phyloP scores from a whole-genome alignment of 164 flowering plant species.

The Umbellularia californica region DNA sequence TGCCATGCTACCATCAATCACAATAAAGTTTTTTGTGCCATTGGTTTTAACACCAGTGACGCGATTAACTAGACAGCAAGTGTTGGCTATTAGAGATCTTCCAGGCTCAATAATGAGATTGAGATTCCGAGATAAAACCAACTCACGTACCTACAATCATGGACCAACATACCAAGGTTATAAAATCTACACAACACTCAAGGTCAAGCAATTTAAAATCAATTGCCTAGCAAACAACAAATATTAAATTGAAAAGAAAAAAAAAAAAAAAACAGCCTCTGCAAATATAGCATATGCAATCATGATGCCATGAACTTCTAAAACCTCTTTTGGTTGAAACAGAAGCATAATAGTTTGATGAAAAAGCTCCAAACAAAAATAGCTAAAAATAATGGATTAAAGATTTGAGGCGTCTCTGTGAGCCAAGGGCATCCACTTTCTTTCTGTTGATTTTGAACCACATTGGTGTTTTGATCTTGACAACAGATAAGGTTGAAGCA shows the following conservation, averaged over 20 bases:
- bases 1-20: constrained; percentile 97
- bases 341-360: too few species aligned
- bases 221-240: background rate
- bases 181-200: background rate
- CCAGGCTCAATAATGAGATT: constrained; percentile 98
- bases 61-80: constrained; percentile 90
- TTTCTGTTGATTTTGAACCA: too few species aligned
- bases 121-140: constrained; percentile 74
- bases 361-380: too few species aligned
- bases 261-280: too few species aligned
- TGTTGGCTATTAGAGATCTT: constrained; percentile 94
- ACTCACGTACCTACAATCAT: constrained; percentile 67
- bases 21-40: constrained; percentile 93
- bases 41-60: constrained; percentile 97
- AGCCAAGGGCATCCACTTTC: too few species aligned
- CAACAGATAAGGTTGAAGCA: too few species aligned
- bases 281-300: too few species aligned
- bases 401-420: too few species aligned
- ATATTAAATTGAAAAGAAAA: background rate
- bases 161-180: background rate
- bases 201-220: background rate
- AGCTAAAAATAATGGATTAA: too few species aligned
- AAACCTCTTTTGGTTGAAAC: too few species aligned
- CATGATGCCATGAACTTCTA: too few species aligned
- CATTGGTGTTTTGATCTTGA: too few species aligned